Conservation (phyloP, 169 alveolate genomes). For the Hepatocystis sp. region DNA sequence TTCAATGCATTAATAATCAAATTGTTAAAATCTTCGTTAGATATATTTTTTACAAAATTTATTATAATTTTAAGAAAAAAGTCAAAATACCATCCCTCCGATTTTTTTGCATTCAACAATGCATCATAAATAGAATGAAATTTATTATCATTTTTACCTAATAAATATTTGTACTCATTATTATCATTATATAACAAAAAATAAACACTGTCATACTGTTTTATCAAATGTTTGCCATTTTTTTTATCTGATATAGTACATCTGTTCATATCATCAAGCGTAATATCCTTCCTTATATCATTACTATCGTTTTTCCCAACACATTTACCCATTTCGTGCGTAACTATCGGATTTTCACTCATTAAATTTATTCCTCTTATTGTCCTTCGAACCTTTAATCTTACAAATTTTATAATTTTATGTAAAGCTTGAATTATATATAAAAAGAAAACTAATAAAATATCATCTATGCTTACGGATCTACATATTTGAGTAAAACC, state of each 20-base stretch:
- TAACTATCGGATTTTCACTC: too few species aligned
- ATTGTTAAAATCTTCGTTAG: constrained; percentile 22
- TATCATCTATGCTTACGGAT: constrained; percentile 35
- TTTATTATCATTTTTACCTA: neutral
- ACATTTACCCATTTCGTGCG: too few species aligned
- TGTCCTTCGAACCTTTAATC: neutral
- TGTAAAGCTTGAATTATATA: constrained; percentile 21
- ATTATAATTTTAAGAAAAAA: constrained; percentile 21
- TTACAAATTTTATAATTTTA: constrained; percentile 20
- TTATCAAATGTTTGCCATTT: too few species aligned
- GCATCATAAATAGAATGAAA: constrained; percentile 19
- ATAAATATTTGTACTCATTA: too few species aligned
- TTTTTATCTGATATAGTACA: too few species aligned
- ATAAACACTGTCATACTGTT: too few species aligned
- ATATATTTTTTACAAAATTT: constrained; percentile 42
- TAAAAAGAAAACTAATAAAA: constrained; percentile 24
- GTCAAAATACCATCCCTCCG: constrained; percentile 22
- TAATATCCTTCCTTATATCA: too few species aligned
- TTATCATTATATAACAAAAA: too few species aligned
- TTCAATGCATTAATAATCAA: constrained; percentile 23
- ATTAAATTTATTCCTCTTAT: constrained; percentile 14
- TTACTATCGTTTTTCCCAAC: too few species aligned
- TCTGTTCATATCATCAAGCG: too few species aligned
- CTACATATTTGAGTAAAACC: constrained; percentile 77
- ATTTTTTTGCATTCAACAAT: constrained; percentile 6